Conservation (phyloP, 2,329 filamentous ascomycete genomes). For the Hypoxylon sp. region DNA sequence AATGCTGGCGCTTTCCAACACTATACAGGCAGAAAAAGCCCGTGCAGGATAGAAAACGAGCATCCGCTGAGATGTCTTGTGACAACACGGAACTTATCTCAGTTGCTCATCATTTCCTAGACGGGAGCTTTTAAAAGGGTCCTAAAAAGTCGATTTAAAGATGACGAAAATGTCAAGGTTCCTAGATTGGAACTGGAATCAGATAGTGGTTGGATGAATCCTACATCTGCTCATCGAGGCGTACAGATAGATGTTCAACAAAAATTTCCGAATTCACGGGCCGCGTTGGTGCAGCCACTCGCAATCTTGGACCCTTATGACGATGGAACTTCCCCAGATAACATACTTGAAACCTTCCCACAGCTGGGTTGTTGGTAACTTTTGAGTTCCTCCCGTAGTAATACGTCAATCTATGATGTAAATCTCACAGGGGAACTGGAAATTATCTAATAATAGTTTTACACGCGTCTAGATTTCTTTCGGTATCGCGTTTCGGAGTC, state of each 20-base stretch:
- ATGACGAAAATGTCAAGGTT: neutral
- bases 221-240: neutral
- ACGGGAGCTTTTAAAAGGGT: neutral
- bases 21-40: neutral
- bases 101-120: neutral
- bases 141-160: neutral
- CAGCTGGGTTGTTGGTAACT: neutral
- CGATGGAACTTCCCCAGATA: neutral
- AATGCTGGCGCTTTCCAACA: neutral
- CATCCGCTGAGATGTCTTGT: neutral
- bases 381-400: slow-evolving; percentile 15
- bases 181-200: neutral
- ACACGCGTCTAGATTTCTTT: neutral
- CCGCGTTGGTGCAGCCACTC: neutral
- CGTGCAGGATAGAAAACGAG: neutral
- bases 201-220: neutral
- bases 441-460: slow-evolving; percentile 8
- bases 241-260: neutral
- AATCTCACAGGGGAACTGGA: neutral
- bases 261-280: neutral
- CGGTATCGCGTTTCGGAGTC: neutral
- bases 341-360: slow-evolving; percentile 17
- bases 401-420: slow-evolving; percentile 8
- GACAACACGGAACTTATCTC: neutral
- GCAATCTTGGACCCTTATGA: slow-evolving; percentile 5